Base-by-base conservation (phyloP, 306 rosid species). In the Fragaria vesca region DNA sequence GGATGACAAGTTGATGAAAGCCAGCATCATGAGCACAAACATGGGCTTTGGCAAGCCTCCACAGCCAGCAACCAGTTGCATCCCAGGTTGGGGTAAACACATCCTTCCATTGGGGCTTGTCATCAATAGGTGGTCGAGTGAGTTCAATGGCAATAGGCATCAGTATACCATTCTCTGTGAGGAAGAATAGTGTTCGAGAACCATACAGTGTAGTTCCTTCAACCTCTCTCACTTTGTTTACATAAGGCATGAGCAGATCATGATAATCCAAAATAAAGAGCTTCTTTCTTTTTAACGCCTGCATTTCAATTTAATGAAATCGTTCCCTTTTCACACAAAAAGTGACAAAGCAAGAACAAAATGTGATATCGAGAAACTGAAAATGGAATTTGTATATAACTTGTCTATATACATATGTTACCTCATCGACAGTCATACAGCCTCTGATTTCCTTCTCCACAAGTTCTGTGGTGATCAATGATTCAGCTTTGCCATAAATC, bases 91-190 rank as follows among this genome's bases (percentile, higher is more conserved):
- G 83, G 24, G 79, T 43, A 43, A 72, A 81, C 51, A 78, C 76
- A 70, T 84, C 72, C 71, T 78, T 80, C 87, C 87, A 84, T 36
- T 78, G 75, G 1, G 76, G 83, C 65, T 73, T 78, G 13, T 42
- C 87, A 12, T 30, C 66, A n/a, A 32, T 20, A 0, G 82, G 80
- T 1, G 87, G 87, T 8, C 87, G 72, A 34, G 87, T 81, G 50
- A 84, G 71, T 77, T 84, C 87, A 30, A 84, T 84, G 65, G 85
- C 87, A 46, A 84, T 2, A 42, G 80, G 85, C 68, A 78, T 81
- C 63, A 78, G 26, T 24, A 75, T 84, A 42, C 74, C 78, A 8
- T 81, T 82, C 24, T 74, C 77, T 3, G 74, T 81, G 55, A 84
- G 85, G 76, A 84, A 84, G 74, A 84, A 78, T 4, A 84, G 32